These are phyloP conservation scores for Scutellaria minor DNA, from an alignment of 257 asterid species.

Conservation along the genomic window DNA sequence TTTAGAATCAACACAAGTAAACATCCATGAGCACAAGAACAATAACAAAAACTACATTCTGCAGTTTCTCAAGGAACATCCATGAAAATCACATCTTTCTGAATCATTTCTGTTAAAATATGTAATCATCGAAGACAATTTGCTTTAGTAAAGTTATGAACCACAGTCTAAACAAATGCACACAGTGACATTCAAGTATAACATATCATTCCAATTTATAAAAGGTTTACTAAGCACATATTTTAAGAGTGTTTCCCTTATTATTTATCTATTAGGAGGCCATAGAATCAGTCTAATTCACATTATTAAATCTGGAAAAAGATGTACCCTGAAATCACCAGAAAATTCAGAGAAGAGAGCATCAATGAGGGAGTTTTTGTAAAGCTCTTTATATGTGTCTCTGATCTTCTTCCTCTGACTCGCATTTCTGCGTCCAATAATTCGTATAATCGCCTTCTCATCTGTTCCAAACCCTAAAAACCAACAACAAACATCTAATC, in stretches of 20 bases:
- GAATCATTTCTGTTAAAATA: not conserved
- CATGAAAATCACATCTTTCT: not conserved
- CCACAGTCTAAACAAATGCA: too few species aligned
- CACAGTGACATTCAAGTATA: too few species aligned
- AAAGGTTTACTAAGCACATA: too few species aligned
- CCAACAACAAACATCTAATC: slow-evolving; percentile 34
- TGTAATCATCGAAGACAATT: not conserved
- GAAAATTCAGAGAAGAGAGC: slow-evolving; percentile 60
- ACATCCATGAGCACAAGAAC: not conserved
- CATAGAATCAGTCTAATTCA: not conserved
- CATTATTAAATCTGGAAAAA: not conserved
- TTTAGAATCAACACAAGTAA: slow-evolving; percentile 17
- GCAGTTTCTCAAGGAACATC: not conserved
- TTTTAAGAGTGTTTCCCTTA: too few species aligned
- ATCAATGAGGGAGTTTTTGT: slow-evolving; percentile 61
- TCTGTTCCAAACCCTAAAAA: slow-evolving; percentile 71
- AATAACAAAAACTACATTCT: not conserved
- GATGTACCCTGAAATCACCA: slow-evolving; percentile 75
- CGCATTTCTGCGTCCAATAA: slow-evolving; percentile 69
- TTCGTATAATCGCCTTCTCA: slow-evolving; percentile 64
- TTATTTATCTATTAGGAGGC: not conserved
- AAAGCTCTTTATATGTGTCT: slow-evolving; percentile 60
- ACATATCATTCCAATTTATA: too few species aligned
- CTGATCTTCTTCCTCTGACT: slow-evolving; percentile 66
- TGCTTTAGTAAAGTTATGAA: not conserved